A percentile compares a stretch with the other conserved stretches of the same genome.
Conservation (phyloP, 257 asterid genomes). For the Petunia secreta region DNA sequence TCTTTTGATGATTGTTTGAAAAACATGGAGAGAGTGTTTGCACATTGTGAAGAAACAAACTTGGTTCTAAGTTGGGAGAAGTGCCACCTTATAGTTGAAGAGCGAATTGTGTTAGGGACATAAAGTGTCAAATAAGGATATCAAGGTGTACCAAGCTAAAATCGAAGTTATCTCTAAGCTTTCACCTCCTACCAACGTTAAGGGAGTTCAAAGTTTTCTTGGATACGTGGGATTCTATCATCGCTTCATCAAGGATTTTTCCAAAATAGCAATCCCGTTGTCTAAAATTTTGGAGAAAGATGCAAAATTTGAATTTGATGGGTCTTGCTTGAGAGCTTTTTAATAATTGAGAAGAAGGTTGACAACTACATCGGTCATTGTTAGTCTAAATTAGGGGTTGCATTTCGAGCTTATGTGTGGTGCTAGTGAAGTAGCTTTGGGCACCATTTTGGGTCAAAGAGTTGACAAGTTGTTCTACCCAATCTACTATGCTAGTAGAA, state of each 20-base stretch:
- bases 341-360: neutral
- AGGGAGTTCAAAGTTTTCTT: neutral
- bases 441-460: slow-evolving; percentile 31
- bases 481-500: slow-evolving; percentile 25
- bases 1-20: neutral
- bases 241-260: slow-evolving; percentile 8
- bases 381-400: slow-evolving; percentile 22
- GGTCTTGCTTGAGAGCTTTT: slow-evolving; percentile 16
- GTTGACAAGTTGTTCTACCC: neutral
- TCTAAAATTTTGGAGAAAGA: slow-evolving; percentile 9
- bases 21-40: neutral
- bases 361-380: neutral
- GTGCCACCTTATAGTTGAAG: neutral
- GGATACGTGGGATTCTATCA: neutral
- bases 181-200: neutral
- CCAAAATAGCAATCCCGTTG: neutral
- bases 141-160: no score
- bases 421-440: slow-evolving; percentile 24
- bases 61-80: slow-evolving; percentile 18
- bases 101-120: no score
- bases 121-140: no score
- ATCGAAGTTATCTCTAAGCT: neutral
- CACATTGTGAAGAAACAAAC: neutral
- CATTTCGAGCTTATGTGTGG: slow-evolving; percentile 35
- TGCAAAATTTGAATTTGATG: neutral